Evolutionary conservation across 2,329 filamentous ascomycete species (phyloP), one percentile per base, ranked within the genome.

Genomic region (Fusarium sp.): DNA sequence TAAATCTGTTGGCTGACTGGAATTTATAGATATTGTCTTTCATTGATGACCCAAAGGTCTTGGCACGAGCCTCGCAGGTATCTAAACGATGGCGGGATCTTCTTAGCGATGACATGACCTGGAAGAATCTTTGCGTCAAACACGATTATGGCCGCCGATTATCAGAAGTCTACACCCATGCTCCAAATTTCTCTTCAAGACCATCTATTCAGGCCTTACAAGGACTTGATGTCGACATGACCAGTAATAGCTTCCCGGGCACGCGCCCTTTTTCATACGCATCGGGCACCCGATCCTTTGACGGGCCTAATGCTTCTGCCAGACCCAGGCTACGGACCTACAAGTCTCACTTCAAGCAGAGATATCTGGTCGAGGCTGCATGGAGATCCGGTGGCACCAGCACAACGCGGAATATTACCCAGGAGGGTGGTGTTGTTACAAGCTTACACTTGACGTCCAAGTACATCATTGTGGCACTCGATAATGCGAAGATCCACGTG

Each of bases 401-500:
- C 75, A 91, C 92, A 41, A 89, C 92, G 40, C 89, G 91, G 65
- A 94, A 97, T 75, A 97, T 98, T 65, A 97, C 93, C 1, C 95
- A 97, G 54, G 96, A 99, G 75, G 95, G 96, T 72, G 95, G 96
- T 26, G 96, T 99, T 3, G 96, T 99, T 19, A 99, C 96, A 1
- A 98, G 94, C 75, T 80, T 99, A 56, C 95, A 99, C 78, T 82
- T 99, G 54, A 99, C 96, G 1, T 86, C 93, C 33, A 97, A 97
- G 77, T 98, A 98, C 80, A 98, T 99, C 74, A 94, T 99, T 47
- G 94, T 98, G 67, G 96, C 96, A 49, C 86, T 99, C 66, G 96
- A 99, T 82, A 99, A 98, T 79, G 95, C 96, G 37, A 97, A 96
- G 83, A 99, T 99, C 45, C 96, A 99, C 79, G 94, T 99, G 26